phyloP scores from a whole-genome alignment of 2,329 filamentous ascomycete genomes.

The Fusarium veterinarium region DNA sequence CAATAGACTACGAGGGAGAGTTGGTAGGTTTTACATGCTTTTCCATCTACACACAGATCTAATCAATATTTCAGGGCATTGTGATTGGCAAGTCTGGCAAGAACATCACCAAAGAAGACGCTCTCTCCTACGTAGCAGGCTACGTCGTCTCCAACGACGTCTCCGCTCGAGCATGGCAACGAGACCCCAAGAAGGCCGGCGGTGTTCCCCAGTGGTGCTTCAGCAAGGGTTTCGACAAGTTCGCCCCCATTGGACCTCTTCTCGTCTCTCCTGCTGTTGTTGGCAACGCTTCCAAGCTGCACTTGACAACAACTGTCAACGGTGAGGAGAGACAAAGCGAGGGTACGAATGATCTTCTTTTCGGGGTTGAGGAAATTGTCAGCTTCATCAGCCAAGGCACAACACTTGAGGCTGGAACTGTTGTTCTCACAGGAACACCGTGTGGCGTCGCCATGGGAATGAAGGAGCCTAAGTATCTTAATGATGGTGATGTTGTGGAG shows the following conservation, averaged over 20 bases:
- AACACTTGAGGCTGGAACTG: constrained; percentile 63
- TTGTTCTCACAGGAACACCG: constrained; percentile 62
- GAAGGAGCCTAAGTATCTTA: constrained; percentile 56
- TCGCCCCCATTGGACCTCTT: constrained; percentile 65
- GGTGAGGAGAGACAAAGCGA: constrained; percentile 61
- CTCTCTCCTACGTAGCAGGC: constrained; percentile 61
- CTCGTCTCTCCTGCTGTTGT: constrained; percentile 49
- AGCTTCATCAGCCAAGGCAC: constrained; percentile 59
- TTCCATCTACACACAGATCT: fast-evolving
- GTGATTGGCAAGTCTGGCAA: constrained; percentile 66
- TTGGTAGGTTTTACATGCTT: constrained; percentile 45
- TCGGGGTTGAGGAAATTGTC: constrained; percentile 59
- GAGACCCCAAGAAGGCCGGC: constrained; percentile 59
- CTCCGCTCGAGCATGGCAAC: constrained; percentile 64
- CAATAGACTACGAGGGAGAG: constrained; percentile 64
- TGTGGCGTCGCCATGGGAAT: constrained; percentile 61
- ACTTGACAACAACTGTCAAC: constrained; percentile 58
- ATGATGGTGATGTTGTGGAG: constrained; percentile 57
- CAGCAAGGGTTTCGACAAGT: constrained; percentile 66
- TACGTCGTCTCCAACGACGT: constrained; percentile 62
- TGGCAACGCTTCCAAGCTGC: constrained; percentile 45
- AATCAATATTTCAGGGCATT: constrained; percentile 48
- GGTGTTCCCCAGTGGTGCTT: constrained; percentile 64
- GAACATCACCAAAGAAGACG: constrained; percentile 58
- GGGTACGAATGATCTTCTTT: constrained; percentile 62